These are phyloP conservation scores for Schwanniomyces polymorphus DNA, from an alignment of 805 yeast species.

Conservation along the genomic window DNA sequence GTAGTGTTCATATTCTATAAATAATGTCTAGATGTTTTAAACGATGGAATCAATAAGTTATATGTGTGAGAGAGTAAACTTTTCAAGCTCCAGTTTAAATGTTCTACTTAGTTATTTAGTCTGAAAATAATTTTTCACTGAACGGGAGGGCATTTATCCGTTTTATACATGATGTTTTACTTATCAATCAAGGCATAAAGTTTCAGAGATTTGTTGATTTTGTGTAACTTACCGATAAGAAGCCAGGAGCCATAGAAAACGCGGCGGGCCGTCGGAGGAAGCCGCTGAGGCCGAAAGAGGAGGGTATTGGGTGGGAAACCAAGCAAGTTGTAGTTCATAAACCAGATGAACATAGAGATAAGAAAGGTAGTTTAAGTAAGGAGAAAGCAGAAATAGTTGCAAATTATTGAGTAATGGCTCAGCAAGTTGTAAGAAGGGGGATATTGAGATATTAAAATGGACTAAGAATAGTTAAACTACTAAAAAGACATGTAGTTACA, in stretches of 20 bases:
- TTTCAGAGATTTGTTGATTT: neutral
- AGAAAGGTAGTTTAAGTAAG: neutral
- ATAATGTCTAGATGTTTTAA: neutral
- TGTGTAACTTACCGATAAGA: neutral
- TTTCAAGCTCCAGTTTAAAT: neutral
- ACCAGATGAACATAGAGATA: neutral
- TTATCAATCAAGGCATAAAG: neutral
- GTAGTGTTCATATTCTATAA: constrained; percentile 12
- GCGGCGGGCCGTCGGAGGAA: constrained; percentile 1
- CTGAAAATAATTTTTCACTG: neutral
- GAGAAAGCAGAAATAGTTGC: neutral
- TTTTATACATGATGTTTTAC: neutral
- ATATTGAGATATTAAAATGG: neutral
- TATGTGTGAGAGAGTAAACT: neutral
- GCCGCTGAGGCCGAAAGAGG: neutral
- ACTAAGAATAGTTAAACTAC: neutral
- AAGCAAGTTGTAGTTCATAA: neutral
- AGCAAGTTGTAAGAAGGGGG: neutral
- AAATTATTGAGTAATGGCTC: too few relatives aligned
- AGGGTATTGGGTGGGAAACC: neutral
- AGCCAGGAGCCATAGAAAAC: neutral
- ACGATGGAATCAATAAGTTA: neutral
- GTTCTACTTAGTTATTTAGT: neutral
- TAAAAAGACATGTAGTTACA: neutral
- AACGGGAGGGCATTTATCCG: neutral